Evolutionary conservation across 495 filamentous ascomycete genomes (phyloP), one percentile per base, ranked within the genome.

Genomic region (Tuber indicum): DNA sequence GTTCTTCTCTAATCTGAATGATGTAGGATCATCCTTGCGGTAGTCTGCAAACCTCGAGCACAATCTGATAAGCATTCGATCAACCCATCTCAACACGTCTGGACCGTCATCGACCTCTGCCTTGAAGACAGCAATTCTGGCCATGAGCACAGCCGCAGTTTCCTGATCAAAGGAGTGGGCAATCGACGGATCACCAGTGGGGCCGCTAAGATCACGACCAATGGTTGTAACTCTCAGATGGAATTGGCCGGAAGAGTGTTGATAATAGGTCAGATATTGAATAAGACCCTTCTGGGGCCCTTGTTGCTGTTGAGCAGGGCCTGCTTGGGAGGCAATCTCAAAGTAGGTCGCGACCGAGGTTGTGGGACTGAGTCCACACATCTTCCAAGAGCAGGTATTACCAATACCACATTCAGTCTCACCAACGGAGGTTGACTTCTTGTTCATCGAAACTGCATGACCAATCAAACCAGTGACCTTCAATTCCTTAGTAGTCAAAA

Each of bases 301-400:
- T 82, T 93, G 93, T 81, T 94, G 92, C 82, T 94, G 91, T 81
- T 94, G 92, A 47, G 93, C 87, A 36, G 96, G 92, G 26, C 94
- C 94, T 62, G 92, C 94, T 86, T 99, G 96, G 83, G 92, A 93
- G 70, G 96, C 95, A 83, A 98, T 96, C 83, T 99, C 96, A 79
- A 97, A 99, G 87, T 98, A 99, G 77, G 98, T 88, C 73, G 94
- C 96, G 79, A 98, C 98, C 81, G 94, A 97, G 43, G 96, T 90
- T 72, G 90, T 91, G 44, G 96, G 96, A 81, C 97, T 94, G 77
- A 99, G 97, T 76, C 93, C 93, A 82, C 96, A 98, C 94, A 99
- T 98, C 86, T 98, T 99, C 96, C 96, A 99, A 2, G 94, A 95
- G 85, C 96, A 98, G 10, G 96, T 99, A 83, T 98, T 98, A 82